phyloP scores from a whole-genome alignment of 2,329 filamentous ascomycete species.

The Cordyceps pruinosa region DNA sequence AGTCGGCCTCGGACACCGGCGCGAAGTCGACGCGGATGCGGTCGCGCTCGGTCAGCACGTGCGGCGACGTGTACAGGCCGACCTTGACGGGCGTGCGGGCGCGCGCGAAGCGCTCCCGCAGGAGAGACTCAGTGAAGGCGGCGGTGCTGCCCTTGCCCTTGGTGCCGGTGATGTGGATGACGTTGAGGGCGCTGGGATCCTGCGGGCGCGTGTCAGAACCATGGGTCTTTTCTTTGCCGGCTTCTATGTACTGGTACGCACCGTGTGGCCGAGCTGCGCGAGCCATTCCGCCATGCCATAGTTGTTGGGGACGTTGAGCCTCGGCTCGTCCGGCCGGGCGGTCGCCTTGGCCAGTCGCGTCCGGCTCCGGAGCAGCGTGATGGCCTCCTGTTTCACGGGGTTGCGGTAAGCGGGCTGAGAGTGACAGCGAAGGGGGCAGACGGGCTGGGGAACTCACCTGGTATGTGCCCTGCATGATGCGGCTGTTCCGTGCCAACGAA shows the following conservation, averaged over 20 bases:
- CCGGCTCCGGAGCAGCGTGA: slow-evolving; percentile 1
- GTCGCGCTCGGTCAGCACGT: slow-evolving; percentile 36
- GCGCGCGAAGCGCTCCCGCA: slow-evolving; percentile 24
- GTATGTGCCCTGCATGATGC: not conserved
- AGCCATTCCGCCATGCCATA: slow-evolving; percentile 6
- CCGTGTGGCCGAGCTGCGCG: slow-evolving; percentile 4
- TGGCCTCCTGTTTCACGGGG: not conserved
- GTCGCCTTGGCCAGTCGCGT: not conserved
- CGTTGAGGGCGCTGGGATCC: slow-evolving; percentile 27
- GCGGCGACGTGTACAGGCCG: slow-evolving; percentile 44
- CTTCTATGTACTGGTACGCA: not conserved
- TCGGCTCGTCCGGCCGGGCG: not conserved
- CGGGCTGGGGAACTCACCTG: not conserved
- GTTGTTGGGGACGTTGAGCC: slow-evolving; percentile 8
- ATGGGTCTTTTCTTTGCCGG: not conserved
- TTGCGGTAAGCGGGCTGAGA: not conserved
- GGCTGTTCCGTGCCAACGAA: not conserved
- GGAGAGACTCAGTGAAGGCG: slow-evolving; percentile 37
- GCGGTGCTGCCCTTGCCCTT: slow-evolving; percentile 50
- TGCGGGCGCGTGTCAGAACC: not conserved
- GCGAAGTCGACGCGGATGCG: slow-evolving; percentile 35
- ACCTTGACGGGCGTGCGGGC: slow-evolving; percentile 23
- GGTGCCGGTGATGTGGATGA: slow-evolving; percentile 46
- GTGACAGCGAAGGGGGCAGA: not conserved
- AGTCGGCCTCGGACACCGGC: slow-evolving; percentile 30